A percentile compares a stretch with the other conserved stretches of the same genome.
These are phyloP conservation scores for Cyberlindnera amylophila DNA, from an alignment of 805 yeast species.

Conservation along the genomic window DNA sequence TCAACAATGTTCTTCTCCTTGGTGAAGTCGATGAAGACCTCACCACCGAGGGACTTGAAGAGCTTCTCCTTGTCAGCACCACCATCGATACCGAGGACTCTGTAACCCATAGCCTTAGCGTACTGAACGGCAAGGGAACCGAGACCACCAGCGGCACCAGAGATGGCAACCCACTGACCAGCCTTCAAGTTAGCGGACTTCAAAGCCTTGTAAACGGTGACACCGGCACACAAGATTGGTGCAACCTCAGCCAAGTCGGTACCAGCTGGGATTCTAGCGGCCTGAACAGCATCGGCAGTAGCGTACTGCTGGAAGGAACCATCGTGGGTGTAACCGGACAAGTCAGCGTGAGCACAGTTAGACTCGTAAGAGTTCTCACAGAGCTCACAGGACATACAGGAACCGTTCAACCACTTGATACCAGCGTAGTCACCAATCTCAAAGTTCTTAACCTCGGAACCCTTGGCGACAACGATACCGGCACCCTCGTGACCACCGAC, in stretches of 20 bases:
- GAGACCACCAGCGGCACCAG: slow-evolving; percentile 83
- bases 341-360: slow-evolving; percentile 67
- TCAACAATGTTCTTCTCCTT: slow-evolving; percentile 47
- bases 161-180: slow-evolving; percentile 72
- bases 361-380: slow-evolving; percentile 58
- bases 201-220: slow-evolving; percentile 66
- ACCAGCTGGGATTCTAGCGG: slow-evolving; percentile 57
- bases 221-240: slow-evolving; percentile 41
- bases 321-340: slow-evolving; percentile 48
- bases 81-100: slow-evolving; percentile 72
- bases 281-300: slow-evolving; percentile 63
- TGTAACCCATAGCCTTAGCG: slow-evolving; percentile 73
- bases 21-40: slow-evolving; percentile 56
- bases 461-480: slow-evolving; percentile 64
- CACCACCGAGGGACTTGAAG: slow-evolving; percentile 60
- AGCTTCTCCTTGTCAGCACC: slow-evolving; percentile 63
- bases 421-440: slow-evolving; percentile 66
- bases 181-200: slow-evolving; percentile 54
- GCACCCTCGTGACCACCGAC: slow-evolving; percentile 79
- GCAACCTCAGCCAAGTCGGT: slow-evolving; percentile 57
- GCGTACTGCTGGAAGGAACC: slow-evolving; percentile 63
- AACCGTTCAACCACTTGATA: slow-evolving; percentile 68
- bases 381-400: slow-evolving; percentile 63
- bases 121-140: slow-evolving; percentile 77
- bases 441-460: slow-evolving; percentile 57